Percentiles rank a stretch among this genome's conserved stretches.
phyloP scores from a whole-genome alignment of 371 early-diverging fungal genomes.

The Rhizomucor pusillus region DNA sequence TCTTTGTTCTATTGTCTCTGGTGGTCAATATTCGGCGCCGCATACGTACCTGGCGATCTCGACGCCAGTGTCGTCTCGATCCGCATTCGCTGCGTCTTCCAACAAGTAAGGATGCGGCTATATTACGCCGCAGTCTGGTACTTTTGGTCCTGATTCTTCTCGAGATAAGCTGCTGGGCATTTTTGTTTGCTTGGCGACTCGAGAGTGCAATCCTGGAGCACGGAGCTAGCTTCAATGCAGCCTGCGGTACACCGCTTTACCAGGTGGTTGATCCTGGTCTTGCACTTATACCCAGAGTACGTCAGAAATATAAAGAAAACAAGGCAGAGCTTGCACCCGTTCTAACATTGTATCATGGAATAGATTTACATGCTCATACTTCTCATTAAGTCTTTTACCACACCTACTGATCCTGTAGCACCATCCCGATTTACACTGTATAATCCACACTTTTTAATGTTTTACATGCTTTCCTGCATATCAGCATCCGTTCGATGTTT shows the following conservation, averaged over 20 bases:
- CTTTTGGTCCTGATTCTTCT: conserved; percentile 34
- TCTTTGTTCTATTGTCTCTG: conserved; percentile 30
- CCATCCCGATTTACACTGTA: conserved; percentile 55
- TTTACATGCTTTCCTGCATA: conserved; percentile 43
- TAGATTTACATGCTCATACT: conserved; percentile 53
- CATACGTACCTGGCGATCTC: conserved; percentile 13
- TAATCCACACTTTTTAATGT: conserved; percentile 47
- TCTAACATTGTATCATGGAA: neutral
- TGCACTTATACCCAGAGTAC: conserved; percentile 41
- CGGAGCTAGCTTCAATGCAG: conserved; percentile 8
- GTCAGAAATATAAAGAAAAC: neutral
- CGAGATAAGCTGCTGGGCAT: conserved; percentile 47
- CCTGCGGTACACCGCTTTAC: conserved; percentile 26
- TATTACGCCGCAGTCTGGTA: conserved; percentile 30
- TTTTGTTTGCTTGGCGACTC: conserved; percentile 49
- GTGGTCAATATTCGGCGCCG: conserved; percentile 18
- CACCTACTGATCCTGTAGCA: conserved; percentile 43
- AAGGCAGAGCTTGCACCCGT: neutral
- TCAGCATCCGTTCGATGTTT: conserved; percentile 48
- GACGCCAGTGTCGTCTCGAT: conserved; percentile 9
- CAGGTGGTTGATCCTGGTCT: conserved; percentile 38
- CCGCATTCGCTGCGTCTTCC: conserved; percentile 31
- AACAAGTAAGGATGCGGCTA: conserved; percentile 26
- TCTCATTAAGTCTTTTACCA: conserved; percentile 47
- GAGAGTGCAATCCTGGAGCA: conserved; percentile 42